Evolutionary conservation across 371 early-diverging fungal genomes (phyloP).

Genomic region (Mortierella sp.): DNA sequence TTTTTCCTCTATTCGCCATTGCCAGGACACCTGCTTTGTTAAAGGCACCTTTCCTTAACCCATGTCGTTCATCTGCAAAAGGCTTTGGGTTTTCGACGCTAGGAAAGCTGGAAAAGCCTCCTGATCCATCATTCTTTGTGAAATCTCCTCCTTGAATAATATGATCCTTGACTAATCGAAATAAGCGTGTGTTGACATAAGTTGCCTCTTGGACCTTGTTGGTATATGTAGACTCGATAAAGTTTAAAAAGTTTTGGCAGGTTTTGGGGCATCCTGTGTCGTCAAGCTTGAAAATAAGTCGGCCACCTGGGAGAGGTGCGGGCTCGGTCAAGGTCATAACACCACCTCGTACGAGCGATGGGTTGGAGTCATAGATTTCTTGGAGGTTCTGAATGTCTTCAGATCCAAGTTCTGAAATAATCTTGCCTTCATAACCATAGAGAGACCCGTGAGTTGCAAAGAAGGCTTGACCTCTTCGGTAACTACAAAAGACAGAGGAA

Average conservation of each 20-base stretch:
- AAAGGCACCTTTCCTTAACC: conserved; percentile 66
- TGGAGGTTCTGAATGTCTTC: conserved; percentile 60
- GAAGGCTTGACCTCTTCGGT: conserved; percentile 58
- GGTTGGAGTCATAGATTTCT: conserved; percentile 60
- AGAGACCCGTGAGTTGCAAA: conserved; percentile 59
- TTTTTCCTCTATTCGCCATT: conserved; percentile 91
- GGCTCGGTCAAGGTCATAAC: conserved; percentile 57
- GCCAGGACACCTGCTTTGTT: conserved; percentile 68
- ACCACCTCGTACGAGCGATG: conserved; percentile 41
- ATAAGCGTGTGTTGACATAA: conserved; percentile 61
- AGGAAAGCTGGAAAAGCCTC: conserved; percentile 77
- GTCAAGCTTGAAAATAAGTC: conserved; percentile 63
- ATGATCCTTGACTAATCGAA: conserved; percentile 73
- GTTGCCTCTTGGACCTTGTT: conserved; percentile 44
- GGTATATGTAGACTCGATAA: conserved; percentile 52
- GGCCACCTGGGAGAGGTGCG: conserved; percentile 61
- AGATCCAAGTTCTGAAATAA: conserved; percentile 45
- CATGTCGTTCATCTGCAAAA: conserved; percentile 72
- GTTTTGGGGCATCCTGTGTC: conserved; percentile 72
- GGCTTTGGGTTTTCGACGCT: conserved; percentile 48
- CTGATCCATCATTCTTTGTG: conserved; percentile 82
- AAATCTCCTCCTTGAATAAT: conserved; percentile 90
- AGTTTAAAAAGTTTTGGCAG: conserved; percentile 67
- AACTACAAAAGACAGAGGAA: no score
- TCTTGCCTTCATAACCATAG: conserved; percentile 59